A percentile compares a stretch with the other conserved stretches of the same genome.
phyloP scores from a whole-genome alignment of 345 rosid genomes.

The Salix arbutifolia region DNA sequence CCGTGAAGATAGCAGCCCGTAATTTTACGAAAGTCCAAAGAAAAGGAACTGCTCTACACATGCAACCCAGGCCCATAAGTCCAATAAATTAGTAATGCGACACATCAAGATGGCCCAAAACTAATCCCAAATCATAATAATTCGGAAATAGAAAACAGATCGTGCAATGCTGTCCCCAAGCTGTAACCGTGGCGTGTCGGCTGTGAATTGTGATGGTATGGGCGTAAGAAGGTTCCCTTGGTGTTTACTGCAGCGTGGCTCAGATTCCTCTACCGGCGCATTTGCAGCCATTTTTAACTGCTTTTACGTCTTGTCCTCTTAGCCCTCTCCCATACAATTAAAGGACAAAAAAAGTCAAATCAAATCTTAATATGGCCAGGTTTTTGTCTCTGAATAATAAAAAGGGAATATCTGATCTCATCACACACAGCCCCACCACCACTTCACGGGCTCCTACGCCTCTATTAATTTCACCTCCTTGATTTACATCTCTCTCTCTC shows the following conservation, averaged over 20 bases:
- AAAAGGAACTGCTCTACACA: neutral
- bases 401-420: neutral
- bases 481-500: no score
- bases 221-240: slow-evolving; percentile 10
- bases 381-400: slow-evolving; percentile 6
- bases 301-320: slow-evolving; percentile 3
- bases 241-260: neutral
- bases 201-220: no score
- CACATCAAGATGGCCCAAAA: neutral
- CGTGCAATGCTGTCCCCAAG: neutral
- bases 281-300: slow-evolving; percentile 26
- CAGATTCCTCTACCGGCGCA: slow-evolving; percentile 17
- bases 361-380: neutral
- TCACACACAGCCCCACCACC: neutral
- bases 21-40: neutral
- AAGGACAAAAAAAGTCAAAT: slow-evolving; percentile 15
- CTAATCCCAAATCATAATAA: neutral
- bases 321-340: neutral
- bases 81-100: neutral
- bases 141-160: neutral
- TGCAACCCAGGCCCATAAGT: neutral
- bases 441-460: neutral
- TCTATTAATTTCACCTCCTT: no score
- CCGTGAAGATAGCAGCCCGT: neutral
- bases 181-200: no score